Evolutionary conservation across 2,329 filamentous ascomycete species (phyloP).

Genomic region (Trichoderma sp.): DNA sequence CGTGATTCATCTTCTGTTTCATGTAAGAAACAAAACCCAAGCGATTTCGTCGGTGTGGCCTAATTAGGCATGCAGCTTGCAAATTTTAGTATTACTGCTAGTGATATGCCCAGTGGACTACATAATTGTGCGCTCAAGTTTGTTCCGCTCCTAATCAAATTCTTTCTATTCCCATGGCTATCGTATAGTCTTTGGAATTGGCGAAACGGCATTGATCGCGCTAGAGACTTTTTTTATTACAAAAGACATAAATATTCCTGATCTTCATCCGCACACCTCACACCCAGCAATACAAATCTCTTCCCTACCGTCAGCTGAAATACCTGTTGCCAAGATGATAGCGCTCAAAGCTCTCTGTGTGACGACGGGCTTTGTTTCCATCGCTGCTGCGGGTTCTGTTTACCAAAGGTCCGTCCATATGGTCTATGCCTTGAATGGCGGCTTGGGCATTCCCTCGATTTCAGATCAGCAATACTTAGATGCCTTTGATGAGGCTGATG

Average conservation of each 20-base stretch:
- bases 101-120: not conserved
- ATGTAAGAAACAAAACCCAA: not conserved
- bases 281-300: not conserved
- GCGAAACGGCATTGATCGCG: not conserved
- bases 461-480: not conserved
- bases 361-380: not conserved
- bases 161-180: not conserved
- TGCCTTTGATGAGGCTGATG: not conserved
- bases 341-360: not conserved
- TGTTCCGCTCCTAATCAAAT: not conserved
- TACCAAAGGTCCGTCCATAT: not conserved
- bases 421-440: not conserved
- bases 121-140: not conserved
- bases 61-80: not conserved
- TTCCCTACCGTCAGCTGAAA: not conserved
- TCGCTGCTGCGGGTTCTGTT: not conserved
- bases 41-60: not conserved
- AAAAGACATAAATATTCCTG: not conserved
- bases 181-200: not conserved
- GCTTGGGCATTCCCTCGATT: not conserved
- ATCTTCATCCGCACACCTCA: not conserved
- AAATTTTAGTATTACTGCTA: not conserved
- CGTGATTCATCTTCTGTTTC: not conserved
- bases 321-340: not conserved
- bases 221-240: not conserved